These are phyloP conservation scores for Phymatotrichopsis omnivora DNA, from an alignment of 2,329 filamentous ascomycete species.

Conservation along the genomic window DNA sequence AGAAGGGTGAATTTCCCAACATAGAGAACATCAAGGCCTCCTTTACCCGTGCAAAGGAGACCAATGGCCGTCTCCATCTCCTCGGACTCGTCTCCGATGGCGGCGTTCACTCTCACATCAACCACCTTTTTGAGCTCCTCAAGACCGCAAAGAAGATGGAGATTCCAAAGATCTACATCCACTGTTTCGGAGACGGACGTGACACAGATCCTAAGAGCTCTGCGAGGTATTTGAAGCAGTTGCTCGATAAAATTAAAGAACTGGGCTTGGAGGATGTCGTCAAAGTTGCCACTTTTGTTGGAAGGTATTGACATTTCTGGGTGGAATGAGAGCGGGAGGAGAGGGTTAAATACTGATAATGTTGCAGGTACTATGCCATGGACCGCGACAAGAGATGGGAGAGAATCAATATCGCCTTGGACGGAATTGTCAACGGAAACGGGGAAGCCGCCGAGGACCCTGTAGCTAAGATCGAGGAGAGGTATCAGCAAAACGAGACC, in stretches of 20 bases:
- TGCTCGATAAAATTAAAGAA: slow-evolving; percentile 71
- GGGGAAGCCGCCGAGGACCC: slow-evolving; percentile 79
- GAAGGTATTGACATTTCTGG: slow-evolving; percentile 35
- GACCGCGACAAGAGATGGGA: slow-evolving; percentile 99
- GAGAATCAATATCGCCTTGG: slow-evolving; percentile 77
- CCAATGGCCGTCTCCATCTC: slow-evolving; percentile 85
- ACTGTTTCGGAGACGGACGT: slow-evolving; percentile 97
- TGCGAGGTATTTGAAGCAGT: slow-evolving; percentile 74
- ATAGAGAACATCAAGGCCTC: slow-evolving; percentile 67
- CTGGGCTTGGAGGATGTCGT: slow-evolving; percentile 55
- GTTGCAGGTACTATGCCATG: slow-evolving; percentile 97
- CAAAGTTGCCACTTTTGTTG: slow-evolving; percentile 84
- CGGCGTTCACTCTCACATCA: slow-evolving; percentile 93
- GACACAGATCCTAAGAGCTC: slow-evolving; percentile 97
- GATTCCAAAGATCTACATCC: slow-evolving; percentile 87
- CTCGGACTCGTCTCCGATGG: slow-evolving; percentile 89
- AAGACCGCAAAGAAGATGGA: slow-evolving; percentile 80
- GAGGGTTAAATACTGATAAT: background rate
- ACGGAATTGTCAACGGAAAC: slow-evolving; percentile 74
- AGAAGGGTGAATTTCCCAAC: slow-evolving; percentile 68
- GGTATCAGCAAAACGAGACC: slow-evolving; percentile 78
- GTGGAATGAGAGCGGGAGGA: background rate
- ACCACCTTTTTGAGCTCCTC: slow-evolving; percentile 78
- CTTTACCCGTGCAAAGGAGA: slow-evolving; percentile 69
- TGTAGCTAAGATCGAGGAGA: slow-evolving; percentile 73